Base-by-base conservation (phyloP, 2,329 filamentous ascomycete genomes). In the Trichoderma arundinaceum region DNA sequence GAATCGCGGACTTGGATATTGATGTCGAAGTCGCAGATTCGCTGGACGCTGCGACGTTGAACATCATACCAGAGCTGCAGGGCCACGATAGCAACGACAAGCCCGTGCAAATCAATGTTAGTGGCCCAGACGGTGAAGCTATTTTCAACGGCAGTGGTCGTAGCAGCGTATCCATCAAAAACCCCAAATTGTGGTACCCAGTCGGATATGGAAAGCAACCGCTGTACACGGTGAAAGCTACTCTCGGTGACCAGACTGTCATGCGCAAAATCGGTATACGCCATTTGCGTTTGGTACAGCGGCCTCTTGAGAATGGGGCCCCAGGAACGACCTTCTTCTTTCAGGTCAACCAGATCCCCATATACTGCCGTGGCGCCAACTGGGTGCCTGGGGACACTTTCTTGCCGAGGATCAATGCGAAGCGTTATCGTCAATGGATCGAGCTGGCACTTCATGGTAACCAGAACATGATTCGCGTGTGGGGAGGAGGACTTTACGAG, bases 301-400 rank as follows among this genome's bases (percentile, higher is more conserved):
- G 79, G 9, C 77, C 81, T 82, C 9, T 83, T 86, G 61, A 84
- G 87, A n/a, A 90, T 89, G 44, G 90, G 86, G 52, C 56, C 2
- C 58, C 44, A 33, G 62, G 62, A 6, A 49, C 44, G 12, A 88
- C 84, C 1, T 92, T 92, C 78, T 91, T 88, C 79, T 92, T 93
- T 76, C 82, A 87, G 69, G 78, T 93, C 74, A 92, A 93, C 74
- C 86, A 86, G 54, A 81, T 91, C 12, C 87, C 90, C 62, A 79
- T 92, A 1, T 92, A 91, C 77, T 90, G 88, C 68, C 90, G 89
- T 35, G 90, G 90, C n/a, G 90, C 88, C 68, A 85, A 92, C 75
- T 92, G 90, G 90, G 92, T 92, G 68, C 90, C 90, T 0, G 89
- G 89, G 1, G 90, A 92, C 72, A 91, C 86, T 71, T 92, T 92